phyloP scores from a whole-genome alignment of 257 asterid species.

The Leptodermis oblonga region DNA sequence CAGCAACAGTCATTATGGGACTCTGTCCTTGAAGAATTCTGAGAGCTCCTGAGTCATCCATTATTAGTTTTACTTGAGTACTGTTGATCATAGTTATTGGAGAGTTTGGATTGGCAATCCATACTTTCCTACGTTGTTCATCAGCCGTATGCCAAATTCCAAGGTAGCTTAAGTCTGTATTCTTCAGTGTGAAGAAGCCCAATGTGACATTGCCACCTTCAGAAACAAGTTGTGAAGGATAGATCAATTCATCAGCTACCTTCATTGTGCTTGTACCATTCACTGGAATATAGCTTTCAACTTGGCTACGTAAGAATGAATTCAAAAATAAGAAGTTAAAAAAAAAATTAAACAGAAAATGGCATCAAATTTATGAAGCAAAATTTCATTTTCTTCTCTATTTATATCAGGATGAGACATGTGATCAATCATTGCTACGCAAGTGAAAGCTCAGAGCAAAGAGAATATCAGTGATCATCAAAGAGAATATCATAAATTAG shows the following conservation, averaged over 20 bases:
- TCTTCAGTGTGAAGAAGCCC: slow-evolving; percentile 24
- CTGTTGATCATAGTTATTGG: slow-evolving; percentile 2
- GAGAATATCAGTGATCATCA: too few species aligned
- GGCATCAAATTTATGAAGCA: neutral
- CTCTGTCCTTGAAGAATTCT: slow-evolving; percentile 13
- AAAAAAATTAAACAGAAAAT: neutral
- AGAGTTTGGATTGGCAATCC: slow-evolving; percentile 36
- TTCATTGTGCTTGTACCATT: slow-evolving; percentile 16
- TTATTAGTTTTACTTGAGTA: slow-evolving; percentile 9
- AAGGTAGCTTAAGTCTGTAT: slow-evolving; percentile 23
- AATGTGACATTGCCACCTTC: slow-evolving; percentile 23
- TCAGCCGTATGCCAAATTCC: slow-evolving; percentile 23
- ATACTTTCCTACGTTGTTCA: slow-evolving; percentile 3
- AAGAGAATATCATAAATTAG: too few species aligned
- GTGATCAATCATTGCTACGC: too few species aligned
- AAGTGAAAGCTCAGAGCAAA: too few species aligned
- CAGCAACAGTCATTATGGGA: neutral
- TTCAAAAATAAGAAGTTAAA: neutral
- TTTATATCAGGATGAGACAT: too few species aligned
- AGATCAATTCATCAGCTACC: slow-evolving; percentile 25
- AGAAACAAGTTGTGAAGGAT: slow-evolving; percentile 28
- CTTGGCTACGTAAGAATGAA: neutral
- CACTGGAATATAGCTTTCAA: neutral
- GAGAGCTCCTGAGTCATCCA: slow-evolving; percentile 23
- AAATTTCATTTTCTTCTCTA: neutral